These are phyloP conservation scores for Rosa chinensis DNA, from an alignment of 306 rosid species.

Conservation along the genomic window DNA sequence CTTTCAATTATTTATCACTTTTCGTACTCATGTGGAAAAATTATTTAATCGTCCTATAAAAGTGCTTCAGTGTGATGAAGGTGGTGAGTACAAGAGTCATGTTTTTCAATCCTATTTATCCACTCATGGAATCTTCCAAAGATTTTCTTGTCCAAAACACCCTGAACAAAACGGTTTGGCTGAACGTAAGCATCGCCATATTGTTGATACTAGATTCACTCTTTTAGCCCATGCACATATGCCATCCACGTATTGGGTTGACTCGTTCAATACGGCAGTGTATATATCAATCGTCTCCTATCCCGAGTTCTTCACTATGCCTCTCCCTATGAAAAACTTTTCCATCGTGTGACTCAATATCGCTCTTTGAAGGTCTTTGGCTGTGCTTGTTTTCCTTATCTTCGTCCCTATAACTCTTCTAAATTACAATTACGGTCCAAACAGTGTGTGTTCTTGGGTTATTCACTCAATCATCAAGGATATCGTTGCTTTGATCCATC, in stretches of 20 bases:
- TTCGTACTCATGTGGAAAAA: background rate
- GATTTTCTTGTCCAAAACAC: background rate
- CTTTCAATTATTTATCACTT: background rate
- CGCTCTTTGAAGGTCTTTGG: background rate
- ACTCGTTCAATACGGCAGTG: no score
- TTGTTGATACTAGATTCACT: no score
- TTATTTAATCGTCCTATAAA: background rate
- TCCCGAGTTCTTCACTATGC: no score
- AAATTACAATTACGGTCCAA: background rate
- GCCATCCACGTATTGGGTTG: no score
- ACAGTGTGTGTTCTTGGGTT: background rate
- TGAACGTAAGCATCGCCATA: no score
- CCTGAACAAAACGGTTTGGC: no score
- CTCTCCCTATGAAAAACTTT: background rate
- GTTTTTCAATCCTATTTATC: background rate
- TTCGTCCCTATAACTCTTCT: background rate
- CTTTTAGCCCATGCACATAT: no score
- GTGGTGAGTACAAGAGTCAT: background rate
- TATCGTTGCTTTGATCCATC: background rate
- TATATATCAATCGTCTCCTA: no score
- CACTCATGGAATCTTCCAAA: background rate
- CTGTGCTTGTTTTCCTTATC: background rate
- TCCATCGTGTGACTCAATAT: background rate
- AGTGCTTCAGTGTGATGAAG: background rate
- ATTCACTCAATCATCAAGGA: background rate